phyloP scores from a whole-genome alignment of 768 basidiomycete genomes.

The Suillus clintonianus region DNA sequence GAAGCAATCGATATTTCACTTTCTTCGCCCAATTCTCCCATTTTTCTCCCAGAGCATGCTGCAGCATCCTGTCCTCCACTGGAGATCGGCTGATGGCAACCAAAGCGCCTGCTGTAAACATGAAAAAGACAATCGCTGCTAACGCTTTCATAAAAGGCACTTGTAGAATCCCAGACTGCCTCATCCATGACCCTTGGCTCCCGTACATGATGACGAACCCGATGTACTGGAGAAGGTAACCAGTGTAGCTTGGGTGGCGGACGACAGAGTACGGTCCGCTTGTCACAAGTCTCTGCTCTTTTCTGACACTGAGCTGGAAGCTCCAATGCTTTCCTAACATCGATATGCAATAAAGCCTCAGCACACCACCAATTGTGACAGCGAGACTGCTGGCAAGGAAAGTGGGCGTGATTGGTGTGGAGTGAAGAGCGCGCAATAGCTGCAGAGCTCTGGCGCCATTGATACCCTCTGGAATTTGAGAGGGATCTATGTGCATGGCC shows the following conservation, averaged over 20 bases:
- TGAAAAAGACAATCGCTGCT: constrained; percentile 2
- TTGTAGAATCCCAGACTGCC: constrained; percentile 4
- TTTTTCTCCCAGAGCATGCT: constrained; percentile 24
- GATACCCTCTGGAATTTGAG: neutral
- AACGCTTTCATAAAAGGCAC: neutral
- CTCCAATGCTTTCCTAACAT: constrained; percentile 27
- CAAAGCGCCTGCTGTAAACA: rapidly evolving
- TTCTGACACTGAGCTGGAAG: constrained; percentile 25
- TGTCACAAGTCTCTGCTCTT: constrained; percentile 26
- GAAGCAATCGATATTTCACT: constrained; percentile 26
- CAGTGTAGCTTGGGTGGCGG: constrained; percentile 34
- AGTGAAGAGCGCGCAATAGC: neutral
- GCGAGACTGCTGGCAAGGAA: constrained; percentile 13
- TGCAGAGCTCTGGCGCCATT: neutral
- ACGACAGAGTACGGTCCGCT: constrained; percentile 26
- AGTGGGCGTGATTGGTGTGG: constrained; percentile 1
- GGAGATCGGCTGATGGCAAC: constrained; percentile 16
- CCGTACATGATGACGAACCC: constrained; percentile 11
- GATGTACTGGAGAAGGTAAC: rapidly evolving
- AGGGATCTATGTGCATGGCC: neutral
- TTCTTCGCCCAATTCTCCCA: constrained; percentile 25
- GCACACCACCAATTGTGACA: constrained; percentile 6
- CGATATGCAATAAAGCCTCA: constrained; percentile 20
- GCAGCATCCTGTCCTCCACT: constrained; percentile 30
- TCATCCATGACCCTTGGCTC: constrained; percentile 7